Percentiles rank a stretch among this genome's conserved stretches.
Conservation (phyloP, 2,329 filamentous ascomycete species). For the Xylaria sp. region DNA sequence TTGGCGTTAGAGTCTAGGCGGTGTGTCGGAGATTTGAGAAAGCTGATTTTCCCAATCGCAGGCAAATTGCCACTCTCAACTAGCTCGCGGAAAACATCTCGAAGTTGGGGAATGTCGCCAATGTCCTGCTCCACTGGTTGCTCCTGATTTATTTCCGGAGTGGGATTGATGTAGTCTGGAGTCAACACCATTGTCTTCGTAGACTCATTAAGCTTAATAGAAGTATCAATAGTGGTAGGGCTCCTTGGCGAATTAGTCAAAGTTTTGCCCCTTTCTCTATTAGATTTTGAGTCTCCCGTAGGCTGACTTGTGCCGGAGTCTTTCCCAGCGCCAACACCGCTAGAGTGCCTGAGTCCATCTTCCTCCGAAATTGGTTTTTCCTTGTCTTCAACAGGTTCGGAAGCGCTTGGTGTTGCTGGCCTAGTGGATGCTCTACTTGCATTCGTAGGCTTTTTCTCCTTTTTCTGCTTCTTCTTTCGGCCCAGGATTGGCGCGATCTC, state of each 20-base stretch:
- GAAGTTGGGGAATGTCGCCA: slow-evolving; percentile 49
- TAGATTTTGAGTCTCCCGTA: slow-evolving; percentile 40
- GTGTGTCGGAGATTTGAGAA: slow-evolving; percentile 54
- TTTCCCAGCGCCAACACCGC: slow-evolving; percentile 42
- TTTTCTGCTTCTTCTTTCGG: slow-evolving; percentile 88
- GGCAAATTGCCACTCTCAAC: slow-evolving; percentile 51
- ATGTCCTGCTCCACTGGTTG: slow-evolving; percentile 48
- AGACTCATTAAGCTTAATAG: slow-evolving; percentile 51
- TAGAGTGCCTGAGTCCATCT: slow-evolving; percentile 40
- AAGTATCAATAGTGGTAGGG: slow-evolving; percentile 47
- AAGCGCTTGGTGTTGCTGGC: slow-evolving; percentile 49
- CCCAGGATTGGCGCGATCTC: slow-evolving; percentile 79
- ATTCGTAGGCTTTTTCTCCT: slow-evolving; percentile 65
- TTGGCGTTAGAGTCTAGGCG: slow-evolving; percentile 50
- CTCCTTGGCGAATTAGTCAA: slow-evolving; percentile 46
- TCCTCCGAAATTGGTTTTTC: slow-evolving; percentile 48
- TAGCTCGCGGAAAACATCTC: slow-evolving; percentile 55
- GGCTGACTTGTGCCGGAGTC: slow-evolving; percentile 35
- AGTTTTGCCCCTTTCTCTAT: slow-evolving; percentile 43
- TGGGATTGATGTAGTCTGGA: slow-evolving; percentile 49
- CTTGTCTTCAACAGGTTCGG: slow-evolving; percentile 49
- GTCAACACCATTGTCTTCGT: slow-evolving; percentile 52
- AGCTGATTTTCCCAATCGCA: slow-evolving; percentile 52
- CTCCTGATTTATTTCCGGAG: slow-evolving; percentile 46
- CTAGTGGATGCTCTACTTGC: slow-evolving; percentile 44